Evolutionary conservation across 371 early-diverging fungal genomes (phyloP).

Genomic region (Mortierella polycephala): DNA sequence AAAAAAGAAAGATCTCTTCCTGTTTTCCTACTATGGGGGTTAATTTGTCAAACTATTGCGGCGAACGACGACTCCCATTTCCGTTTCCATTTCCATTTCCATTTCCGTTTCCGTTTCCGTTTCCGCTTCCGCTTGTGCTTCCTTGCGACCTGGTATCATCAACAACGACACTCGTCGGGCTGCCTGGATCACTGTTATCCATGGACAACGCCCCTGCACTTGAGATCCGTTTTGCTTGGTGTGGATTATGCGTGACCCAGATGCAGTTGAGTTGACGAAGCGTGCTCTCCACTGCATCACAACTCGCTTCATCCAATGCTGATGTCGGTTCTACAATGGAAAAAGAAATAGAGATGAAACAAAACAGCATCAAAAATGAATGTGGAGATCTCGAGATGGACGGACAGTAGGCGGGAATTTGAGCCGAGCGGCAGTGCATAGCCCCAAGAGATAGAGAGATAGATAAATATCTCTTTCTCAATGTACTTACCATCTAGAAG

Average conservation of each 20-base stretch:
- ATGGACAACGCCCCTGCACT: constrained; percentile 47
- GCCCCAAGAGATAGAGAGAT: neutral
- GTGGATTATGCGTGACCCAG: constrained; percentile 86
- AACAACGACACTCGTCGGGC: constrained; percentile 8
- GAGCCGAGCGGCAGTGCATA: no score
- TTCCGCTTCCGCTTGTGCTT: neutral
- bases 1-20: no score
- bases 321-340: constrained; percentile 81
- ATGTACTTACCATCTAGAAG: constrained; percentile 78
- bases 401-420: neutral
- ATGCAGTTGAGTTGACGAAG: constrained; percentile 71
- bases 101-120: neutral
- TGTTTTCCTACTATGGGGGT: no score
- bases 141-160: constrained; percentile 8
- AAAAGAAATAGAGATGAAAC: neutral
- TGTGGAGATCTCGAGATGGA: neutral
- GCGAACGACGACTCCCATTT: no score
- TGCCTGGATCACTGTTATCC: constrained; percentile 19
- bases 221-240: constrained; percentile 78
- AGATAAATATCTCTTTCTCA: neutral
- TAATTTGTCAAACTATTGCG: no score
- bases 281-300: constrained; percentile 78
- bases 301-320: constrained; percentile 83
- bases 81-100: neutral
- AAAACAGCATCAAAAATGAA: neutral